A percentile compares a stretch with the other conserved stretches of the same genome.
These are phyloP conservation scores for Prosopis cineraria DNA, from an alignment of 306 rosid species.

Conservation along the genomic window DNA sequence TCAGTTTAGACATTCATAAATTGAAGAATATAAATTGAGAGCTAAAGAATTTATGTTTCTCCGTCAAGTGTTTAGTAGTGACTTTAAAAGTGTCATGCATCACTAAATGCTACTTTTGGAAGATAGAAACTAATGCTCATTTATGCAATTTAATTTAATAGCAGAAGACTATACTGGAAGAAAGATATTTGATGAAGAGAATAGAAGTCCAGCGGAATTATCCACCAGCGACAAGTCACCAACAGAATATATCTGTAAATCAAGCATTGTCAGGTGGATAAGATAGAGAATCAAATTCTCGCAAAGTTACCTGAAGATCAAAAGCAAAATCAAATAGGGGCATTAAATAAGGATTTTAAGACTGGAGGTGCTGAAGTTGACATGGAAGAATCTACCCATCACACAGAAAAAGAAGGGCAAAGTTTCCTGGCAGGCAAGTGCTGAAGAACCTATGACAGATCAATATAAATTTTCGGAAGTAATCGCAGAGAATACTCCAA, in stretches of 20 bases:
- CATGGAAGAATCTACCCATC: constrained; percentile 5
- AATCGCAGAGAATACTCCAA: not conserved
- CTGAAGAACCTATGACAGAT: constrained; percentile 33
- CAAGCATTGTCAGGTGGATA: constrained; percentile 21
- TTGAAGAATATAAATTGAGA: not conserved
- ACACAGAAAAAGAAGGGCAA: constrained; percentile 10
- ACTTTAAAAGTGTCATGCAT: not conserved
- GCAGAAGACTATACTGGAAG: constrained; percentile 42
- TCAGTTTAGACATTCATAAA: not conserved
- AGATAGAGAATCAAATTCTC: constrained; percentile 17
- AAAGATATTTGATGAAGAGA: constrained; percentile 16
- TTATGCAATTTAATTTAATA: constrained; percentile 2
- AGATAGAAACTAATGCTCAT: not conserved
- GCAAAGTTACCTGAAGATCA: constrained; percentile 26
- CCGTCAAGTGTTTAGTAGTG: not conserved
- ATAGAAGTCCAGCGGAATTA: constrained; percentile 16
- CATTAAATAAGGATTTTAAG: constrained; percentile 4
- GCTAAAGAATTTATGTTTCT: not conserved
- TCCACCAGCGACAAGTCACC: constrained; percentile 24
- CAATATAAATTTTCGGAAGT: constrained; percentile 25
- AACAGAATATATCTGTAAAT: constrained; percentile 15
- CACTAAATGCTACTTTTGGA: not conserved
- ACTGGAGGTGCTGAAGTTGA: constrained; percentile 25
- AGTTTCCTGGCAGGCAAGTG: constrained; percentile 7
- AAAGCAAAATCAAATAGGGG: constrained; percentile 24